Conservation (phyloP, 2,329 filamentous ascomycete genomes). For the Phaeosphaeria sp. region DNA sequence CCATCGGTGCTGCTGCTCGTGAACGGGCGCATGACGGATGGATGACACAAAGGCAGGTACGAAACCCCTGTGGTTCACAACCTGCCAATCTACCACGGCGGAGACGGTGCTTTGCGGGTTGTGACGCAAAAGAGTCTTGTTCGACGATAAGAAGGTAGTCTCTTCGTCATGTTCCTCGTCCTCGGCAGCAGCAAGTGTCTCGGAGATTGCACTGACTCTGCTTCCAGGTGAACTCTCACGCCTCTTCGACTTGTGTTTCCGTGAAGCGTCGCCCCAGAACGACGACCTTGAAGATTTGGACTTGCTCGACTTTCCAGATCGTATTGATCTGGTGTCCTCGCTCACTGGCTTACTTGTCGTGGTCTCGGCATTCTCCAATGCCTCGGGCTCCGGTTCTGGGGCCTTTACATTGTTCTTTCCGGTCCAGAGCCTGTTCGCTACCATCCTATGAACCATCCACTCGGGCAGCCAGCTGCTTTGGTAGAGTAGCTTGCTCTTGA, state of each 20-base stretch:
- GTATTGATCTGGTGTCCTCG: constrained; percentile 5
- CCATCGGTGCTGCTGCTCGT: constrained; percentile 70
- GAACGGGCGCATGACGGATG: constrained; percentile 73
- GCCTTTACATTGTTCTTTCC: constrained; percentile 20
- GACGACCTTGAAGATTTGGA: constrained; percentile 2
- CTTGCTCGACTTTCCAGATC: constrained; percentile 4
- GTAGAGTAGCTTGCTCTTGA: constrained; percentile 69
- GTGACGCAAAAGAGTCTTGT: constrained; percentile 55
- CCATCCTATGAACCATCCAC: constrained; percentile 57
- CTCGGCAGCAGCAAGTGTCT: neutral
- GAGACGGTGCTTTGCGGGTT: constrained; percentile 64
- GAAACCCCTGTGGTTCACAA: constrained; percentile 70
- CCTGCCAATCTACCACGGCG: constrained; percentile 72
- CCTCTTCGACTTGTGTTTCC: constrained; percentile 7
- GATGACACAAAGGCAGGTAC: constrained; percentile 73
- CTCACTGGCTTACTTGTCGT: constrained; percentile 11
- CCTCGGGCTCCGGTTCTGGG: constrained; percentile 35
- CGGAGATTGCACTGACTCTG: neutral
- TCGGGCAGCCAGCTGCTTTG: constrained; percentile 66
- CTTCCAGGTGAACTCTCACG: constrained; percentile 8
- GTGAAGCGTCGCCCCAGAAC: neutral
- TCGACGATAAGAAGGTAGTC: constrained; percentile 30
- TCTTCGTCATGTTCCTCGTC: constrained; percentile 13
- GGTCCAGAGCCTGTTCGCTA: constrained; percentile 39
- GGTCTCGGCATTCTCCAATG: constrained; percentile 23